phyloP scores from a whole-genome alignment of 2,329 filamentous ascomycete genomes.

The Dothideomycetes sp. region DNA sequence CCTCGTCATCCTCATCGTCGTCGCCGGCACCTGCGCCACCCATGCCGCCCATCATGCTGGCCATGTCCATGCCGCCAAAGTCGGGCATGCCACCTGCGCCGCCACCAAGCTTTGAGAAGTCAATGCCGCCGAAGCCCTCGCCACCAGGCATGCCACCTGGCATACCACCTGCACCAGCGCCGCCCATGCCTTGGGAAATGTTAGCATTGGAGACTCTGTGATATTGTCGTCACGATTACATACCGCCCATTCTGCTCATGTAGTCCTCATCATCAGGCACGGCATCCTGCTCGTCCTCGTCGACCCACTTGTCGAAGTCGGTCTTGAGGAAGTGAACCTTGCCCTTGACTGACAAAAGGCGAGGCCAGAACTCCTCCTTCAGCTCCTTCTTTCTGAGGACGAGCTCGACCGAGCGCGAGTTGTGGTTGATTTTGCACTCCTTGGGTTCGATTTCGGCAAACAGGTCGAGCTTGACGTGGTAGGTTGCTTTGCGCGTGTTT shows the following conservation, averaged over 20 bases:
- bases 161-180: too few species aligned
- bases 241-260: slow-evolving; percentile 38
- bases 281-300: slow-evolving; percentile 97
- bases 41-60: not conserved
- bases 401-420: slow-evolving; percentile 74
- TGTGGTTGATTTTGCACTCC: slow-evolving; percentile 80
- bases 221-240: slow-evolving; percentile 7
- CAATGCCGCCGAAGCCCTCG: slow-evolving; percentile 75
- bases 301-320: slow-evolving; percentile 93
- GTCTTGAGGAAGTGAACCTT: slow-evolving; percentile 88
- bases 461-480: slow-evolving; percentile 77
- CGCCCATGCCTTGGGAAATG: slow-evolving; percentile 16
- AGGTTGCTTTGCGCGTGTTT: slow-evolving; percentile 73
- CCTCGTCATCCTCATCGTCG: slow-evolving; percentile 40
- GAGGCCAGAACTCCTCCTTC: slow-evolving; percentile 89
- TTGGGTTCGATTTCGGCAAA: slow-evolving; percentile 81
- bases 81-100: slow-evolving; percentile 23
- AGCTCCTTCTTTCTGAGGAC: slow-evolving; percentile 96
- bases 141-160: slow-evolving; percentile 46
- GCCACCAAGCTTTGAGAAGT: slow-evolving; percentile 78
- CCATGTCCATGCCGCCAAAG: slow-evolving; percentile 16
- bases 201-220: not conserved
- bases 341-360: slow-evolving; percentile 79
- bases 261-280: slow-evolving; percentile 65
- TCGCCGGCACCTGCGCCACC: slow-evolving; percentile 15